Conservation (phyloP, 331 rosid genomes). For the Arachis monticola region DNA sequence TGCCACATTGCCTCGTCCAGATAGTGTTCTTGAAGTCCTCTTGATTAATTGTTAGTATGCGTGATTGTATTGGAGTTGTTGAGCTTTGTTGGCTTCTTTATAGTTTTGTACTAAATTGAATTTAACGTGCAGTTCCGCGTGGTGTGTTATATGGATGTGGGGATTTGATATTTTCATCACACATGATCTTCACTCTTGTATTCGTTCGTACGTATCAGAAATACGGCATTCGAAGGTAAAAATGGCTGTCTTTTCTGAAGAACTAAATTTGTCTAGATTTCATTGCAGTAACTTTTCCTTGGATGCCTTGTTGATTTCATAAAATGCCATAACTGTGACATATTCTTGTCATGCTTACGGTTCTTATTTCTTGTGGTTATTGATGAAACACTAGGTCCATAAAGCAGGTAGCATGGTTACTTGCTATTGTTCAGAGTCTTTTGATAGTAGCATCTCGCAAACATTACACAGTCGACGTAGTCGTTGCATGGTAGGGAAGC, state of each 20-base stretch:
- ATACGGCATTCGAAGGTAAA: slow-evolving; percentile 81
- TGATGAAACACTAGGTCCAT: slow-evolving; percentile 56
- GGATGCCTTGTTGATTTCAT: slow-evolving; percentile 12
- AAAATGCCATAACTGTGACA: not conserved
- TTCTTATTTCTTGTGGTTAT: slow-evolving; percentile 35
- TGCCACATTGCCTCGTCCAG: slow-evolving; percentile 88
- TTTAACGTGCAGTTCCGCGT: slow-evolving; percentile 75
- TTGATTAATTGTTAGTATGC: slow-evolving; percentile 68
- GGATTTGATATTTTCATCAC: slow-evolving; percentile 95
- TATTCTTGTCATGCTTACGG: slow-evolving; percentile 1
- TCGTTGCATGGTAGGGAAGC: slow-evolving; percentile 84
- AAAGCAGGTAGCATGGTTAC: slow-evolving; percentile 89
- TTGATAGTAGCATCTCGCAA: slow-evolving; percentile 96
- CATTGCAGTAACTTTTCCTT: slow-evolving; percentile 7
- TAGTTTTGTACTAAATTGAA: slow-evolving; percentile 34
- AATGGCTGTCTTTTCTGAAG: slow-evolving; percentile 2
- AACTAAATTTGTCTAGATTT: slow-evolving; percentile 11
- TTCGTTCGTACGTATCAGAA: slow-evolving; percentile 87
- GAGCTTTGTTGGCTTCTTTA: slow-evolving; percentile 18
- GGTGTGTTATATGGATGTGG: slow-evolving; percentile 94
- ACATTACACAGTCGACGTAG: slow-evolving; percentile 93
- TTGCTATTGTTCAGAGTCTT: slow-evolving; percentile 82
- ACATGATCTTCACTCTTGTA: slow-evolving; percentile 91
- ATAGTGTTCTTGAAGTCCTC: slow-evolving; percentile 64
- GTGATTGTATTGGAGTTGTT: slow-evolving; percentile 33